Conservation (phyloP, 495 filamentous ascomycete species). For the Neurospora discreta region DNA sequence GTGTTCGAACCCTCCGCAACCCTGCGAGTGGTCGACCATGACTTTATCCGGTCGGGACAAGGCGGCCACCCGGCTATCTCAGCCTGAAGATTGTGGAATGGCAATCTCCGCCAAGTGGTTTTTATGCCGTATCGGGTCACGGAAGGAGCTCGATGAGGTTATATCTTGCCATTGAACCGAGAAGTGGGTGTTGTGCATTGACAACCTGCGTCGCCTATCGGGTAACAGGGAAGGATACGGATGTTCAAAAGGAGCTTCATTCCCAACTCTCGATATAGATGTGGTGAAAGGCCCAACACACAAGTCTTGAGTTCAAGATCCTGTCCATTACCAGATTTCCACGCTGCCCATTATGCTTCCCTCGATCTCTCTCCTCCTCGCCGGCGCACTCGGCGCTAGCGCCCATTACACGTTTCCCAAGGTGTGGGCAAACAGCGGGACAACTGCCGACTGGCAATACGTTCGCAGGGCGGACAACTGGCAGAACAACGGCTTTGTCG, state of each 20-base stretch:
- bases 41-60: background rate
- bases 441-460: slow-evolving; percentile 24
- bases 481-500: slow-evolving; percentile 33
- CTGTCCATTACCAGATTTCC: background rate
- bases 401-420: slow-evolving; percentile 23
- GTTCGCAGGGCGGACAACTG: slow-evolving; percentile 31
- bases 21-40: background rate
- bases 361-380: slow-evolving; percentile 7
- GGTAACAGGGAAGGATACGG: background rate
- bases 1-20: background rate
- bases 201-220: background rate
- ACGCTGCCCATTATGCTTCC: slow-evolving; percentile 10
- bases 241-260: background rate
- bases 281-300: background rate
- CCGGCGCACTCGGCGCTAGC: slow-evolving; percentile 12
- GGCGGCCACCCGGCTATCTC: background rate
- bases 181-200: background rate
- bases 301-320: background rate
- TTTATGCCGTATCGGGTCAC: background rate
- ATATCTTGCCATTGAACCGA: background rate
- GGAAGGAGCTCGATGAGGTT: background rate
- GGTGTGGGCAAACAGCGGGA: background rate
- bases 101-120: background rate
- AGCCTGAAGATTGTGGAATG: background rate
- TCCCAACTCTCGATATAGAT: background rate